A percentile compares a stretch with the other conserved stretches of the same genome.
These are phyloP conservation scores for Talaromyces amestolkiae DNA, from an alignment of 2,329 filamentous ascomycete species.

Conservation along the genomic window DNA sequence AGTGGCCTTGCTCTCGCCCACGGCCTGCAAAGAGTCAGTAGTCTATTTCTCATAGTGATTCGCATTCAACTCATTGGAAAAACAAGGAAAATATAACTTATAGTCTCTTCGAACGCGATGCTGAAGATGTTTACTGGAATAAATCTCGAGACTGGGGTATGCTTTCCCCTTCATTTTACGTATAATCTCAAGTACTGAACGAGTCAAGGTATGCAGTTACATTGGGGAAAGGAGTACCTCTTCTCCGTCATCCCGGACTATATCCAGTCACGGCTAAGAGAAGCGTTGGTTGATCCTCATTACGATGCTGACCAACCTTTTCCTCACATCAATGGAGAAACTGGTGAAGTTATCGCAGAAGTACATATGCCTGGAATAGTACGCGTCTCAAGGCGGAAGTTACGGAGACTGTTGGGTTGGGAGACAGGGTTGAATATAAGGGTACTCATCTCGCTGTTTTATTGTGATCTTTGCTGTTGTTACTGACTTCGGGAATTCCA, in stretches of 20 bases:
- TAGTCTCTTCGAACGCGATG: conserved; percentile 10
- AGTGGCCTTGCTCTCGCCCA: conserved; percentile 14
- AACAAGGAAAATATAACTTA: conserved; percentile 15
- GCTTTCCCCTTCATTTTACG: background rate
- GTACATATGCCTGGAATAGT: conserved; percentile 9
- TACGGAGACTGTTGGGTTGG: conserved; percentile 3
- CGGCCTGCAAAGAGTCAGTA: background rate
- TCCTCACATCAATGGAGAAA: conserved; percentile 15
- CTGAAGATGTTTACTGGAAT: conserved; percentile 6
- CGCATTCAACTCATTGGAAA: conserved; percentile 29
- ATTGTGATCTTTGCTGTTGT: background rate
- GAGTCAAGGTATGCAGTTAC: conserved; percentile 14
- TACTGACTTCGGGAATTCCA: background rate
- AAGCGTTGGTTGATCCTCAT: conserved; percentile 10
- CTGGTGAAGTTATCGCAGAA: conserved; percentile 8
- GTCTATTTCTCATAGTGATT: background rate
- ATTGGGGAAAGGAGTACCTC: conserved; percentile 15
- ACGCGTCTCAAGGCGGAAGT: conserved; percentile 10
- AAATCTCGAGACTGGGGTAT: conserved; percentile 17
- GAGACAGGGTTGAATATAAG: background rate
- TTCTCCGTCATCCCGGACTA: conserved; percentile 6
- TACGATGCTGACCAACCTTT: conserved; percentile 1
- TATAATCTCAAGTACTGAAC: background rate
- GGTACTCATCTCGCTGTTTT: background rate
- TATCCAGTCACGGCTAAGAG: background rate